Base-by-base conservation (phyloP, 2,329 filamentous ascomycete species). In the Pseudofabraea citricarpa region DNA sequence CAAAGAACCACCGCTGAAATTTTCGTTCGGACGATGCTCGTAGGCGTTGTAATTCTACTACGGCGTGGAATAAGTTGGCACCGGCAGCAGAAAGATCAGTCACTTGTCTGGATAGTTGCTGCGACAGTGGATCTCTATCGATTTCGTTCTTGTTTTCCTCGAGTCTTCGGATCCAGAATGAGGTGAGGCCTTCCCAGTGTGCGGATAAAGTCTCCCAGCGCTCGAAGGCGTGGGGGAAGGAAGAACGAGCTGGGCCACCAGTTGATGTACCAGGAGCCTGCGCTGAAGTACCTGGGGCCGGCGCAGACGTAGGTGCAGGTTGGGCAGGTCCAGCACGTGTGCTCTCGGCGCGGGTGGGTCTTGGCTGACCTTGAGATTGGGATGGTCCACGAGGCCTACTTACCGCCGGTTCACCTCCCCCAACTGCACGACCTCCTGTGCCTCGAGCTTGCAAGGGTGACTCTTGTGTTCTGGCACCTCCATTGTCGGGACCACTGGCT, bases 1-100 rank as follows among this genome's bases (percentile, higher is more conserved):
- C 93, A 56, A 95, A 95, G 67, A 97, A 97, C 93, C 93, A 98
- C 40, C 93, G 80, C 66, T 98, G 93, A 57, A 98, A 98, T 63
- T 97, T 97, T 51, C 93, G 83, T 65, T 98, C 93, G 0, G 91
- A 97, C 44, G 90, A 95, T 27, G 93, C 93, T 33, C 93, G 85
- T 20, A 98, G 74, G 22, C 93, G 83, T 64, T 98, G 93, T 36
- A 98, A 72, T 65, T 98, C 93, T 3, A 98, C 93, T 0, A 98
- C 90, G 8, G 93, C 93, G 63, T 98, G 93, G 64, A 98, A 98
- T 0, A 98, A 74, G 56, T 98, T 98, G 5, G 93, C 93, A 10
- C 93, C 93, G 1, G 93, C 93, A 6, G 93, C 93, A 20, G 93
- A 96, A n/a, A 98, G 74, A 62, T 98, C 93, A 0, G 89, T 95